A percentile compares a stretch with the other conserved stretches of the same genome.
Conservation (phyloP, 257 asterid species). For the Plantago major region DNA sequence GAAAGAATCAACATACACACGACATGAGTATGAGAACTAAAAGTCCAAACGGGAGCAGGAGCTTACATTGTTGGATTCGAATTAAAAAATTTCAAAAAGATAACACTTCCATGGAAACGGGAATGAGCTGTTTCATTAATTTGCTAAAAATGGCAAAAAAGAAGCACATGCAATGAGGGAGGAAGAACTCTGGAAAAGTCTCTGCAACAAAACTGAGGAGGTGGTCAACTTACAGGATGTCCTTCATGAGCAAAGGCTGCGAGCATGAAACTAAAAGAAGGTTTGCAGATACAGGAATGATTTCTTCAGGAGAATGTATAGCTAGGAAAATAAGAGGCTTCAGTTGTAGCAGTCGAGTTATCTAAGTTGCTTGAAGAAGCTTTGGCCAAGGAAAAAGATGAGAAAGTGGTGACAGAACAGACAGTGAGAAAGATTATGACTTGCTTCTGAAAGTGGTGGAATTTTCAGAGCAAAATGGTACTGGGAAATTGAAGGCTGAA, state of each 20-base stretch:
- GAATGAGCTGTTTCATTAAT: constrained; percentile 47
- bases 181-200: constrained; percentile 47
- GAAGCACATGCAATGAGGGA: constrained; percentile 53
- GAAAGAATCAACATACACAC: constrained; percentile 56
- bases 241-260: constrained; percentile 74
- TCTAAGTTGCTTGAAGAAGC: constrained; percentile 74
- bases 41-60: constrained; percentile 75
- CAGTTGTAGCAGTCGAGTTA: constrained; percentile 52
- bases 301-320: constrained; percentile 67
- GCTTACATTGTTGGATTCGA: constrained; percentile 40
- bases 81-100: constrained; percentile 50
- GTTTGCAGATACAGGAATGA: constrained; percentile 59
- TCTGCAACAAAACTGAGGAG: constrained; percentile 63
- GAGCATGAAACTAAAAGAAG: constrained; percentile 68
- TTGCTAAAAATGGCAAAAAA: constrained; percentile 50
- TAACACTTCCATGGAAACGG: constrained; percentile 49
- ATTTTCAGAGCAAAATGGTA: constrained; percentile 78
- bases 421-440: constrained; percentile 69
- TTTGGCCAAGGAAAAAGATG: constrained; percentile 38
- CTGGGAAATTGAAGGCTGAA: constrained; percentile 40
- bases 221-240: constrained; percentile 65
- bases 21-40: constrained; percentile 39
- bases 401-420: constrained; percentile 57
- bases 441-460: constrained; percentile 79
- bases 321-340: constrained; percentile 49